These are phyloP conservation scores for Colletotrichum orbiculare DNA, from an alignment of 2,329 filamentous ascomycete genomes.

Conservation along the genomic window DNA sequence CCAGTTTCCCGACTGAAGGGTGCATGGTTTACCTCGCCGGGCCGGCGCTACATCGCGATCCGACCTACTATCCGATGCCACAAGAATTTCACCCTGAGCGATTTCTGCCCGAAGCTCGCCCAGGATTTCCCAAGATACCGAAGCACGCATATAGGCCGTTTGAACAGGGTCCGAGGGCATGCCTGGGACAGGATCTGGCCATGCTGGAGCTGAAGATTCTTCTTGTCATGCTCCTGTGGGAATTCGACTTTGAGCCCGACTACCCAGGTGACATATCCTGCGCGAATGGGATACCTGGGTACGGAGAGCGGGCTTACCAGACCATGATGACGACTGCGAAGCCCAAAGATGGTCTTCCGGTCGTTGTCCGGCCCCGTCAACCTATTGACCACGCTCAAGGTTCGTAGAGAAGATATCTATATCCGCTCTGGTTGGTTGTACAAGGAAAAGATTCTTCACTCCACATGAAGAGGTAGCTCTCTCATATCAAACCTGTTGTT, in stretches of 20 bases:
- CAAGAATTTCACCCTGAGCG: constrained; percentile 48
- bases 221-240: constrained; percentile 54
- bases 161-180: constrained; percentile 62
- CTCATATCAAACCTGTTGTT: no score
- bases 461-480: no score
- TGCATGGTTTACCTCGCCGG: constrained; percentile 38
- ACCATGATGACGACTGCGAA: background rate
- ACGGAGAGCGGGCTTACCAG: background rate
- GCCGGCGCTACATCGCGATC: constrained; percentile 41
- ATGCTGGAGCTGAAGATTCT: constrained; percentile 63
- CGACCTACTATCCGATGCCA: constrained; percentile 9
- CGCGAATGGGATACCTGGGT: background rate
- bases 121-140: constrained; percentile 20
- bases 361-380: constrained; percentile 48
- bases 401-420: no score
- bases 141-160: constrained; percentile 62
- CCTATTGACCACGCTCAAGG: no score
- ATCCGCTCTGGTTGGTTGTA: no score
- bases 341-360: constrained; percentile 78
- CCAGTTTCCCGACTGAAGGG: constrained; percentile 44
- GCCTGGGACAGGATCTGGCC: constrained; percentile 66
- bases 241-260: background rate
- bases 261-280: background rate
- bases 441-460: no score
- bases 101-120: constrained; percentile 58